phyloP scores from a whole-genome alignment of 208 protist genomes.

The Leishmania major region DNA sequence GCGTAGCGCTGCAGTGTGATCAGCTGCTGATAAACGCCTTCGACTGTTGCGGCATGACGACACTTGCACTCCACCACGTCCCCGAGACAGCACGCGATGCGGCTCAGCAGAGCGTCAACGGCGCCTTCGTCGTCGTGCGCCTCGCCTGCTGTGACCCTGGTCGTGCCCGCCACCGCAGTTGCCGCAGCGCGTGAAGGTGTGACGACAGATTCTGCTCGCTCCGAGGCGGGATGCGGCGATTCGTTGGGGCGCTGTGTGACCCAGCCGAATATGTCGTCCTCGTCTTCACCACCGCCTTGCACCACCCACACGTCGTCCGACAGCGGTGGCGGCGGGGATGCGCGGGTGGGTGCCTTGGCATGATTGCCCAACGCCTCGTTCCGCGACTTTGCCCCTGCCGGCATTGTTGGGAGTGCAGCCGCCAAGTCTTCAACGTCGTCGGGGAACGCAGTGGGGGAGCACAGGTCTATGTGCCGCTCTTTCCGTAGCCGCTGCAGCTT shows the following conservation, averaged over 20 bases:
- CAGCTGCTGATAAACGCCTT: slow-evolving; percentile 22
- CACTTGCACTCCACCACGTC: slow-evolving; percentile 18
- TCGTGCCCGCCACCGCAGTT: background rate
- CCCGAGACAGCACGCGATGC: slow-evolving; percentile 11
- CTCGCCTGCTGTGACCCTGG: background rate
- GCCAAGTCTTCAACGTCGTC: slow-evolving; percentile 1
- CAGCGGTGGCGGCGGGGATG: background rate
- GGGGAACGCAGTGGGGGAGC: background rate
- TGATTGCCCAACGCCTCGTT: background rate
- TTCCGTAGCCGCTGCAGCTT: slow-evolving; percentile 25
- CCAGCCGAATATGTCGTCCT: slow-evolving; percentile 26
- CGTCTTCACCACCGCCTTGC: background rate
- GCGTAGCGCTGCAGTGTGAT: slow-evolving; percentile 3
- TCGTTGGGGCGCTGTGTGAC: slow-evolving; percentile 7
- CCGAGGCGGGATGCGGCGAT: background rate
- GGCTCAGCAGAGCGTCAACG: background rate
- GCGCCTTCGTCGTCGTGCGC: background rate
- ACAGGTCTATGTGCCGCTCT: slow-evolving; percentile 10
- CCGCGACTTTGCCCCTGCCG: background rate
- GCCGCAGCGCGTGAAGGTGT: background rate
- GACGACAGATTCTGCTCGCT: background rate
- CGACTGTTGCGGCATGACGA: background rate
- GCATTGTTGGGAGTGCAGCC: background rate
- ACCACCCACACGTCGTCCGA: background rate
- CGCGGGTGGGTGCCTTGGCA: background rate